These are phyloP conservation scores for Nakaseomyces delphensis DNA, from an alignment of 1,139 yeast species.

Conservation along the genomic window DNA sequence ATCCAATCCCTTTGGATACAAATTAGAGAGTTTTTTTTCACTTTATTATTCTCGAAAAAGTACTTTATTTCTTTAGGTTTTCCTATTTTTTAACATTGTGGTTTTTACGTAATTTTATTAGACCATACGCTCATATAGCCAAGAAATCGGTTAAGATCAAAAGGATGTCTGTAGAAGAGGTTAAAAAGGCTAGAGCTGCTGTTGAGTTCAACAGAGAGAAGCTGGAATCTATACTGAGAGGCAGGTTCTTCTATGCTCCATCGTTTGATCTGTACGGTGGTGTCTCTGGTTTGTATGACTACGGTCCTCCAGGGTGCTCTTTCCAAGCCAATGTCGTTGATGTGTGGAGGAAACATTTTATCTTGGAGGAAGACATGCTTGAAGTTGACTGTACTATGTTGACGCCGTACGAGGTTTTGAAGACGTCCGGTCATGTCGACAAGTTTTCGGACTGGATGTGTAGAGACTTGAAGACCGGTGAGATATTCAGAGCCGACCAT, in stretches of 20 bases:
- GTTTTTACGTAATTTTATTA: slow-evolving; percentile 18
- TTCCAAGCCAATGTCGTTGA: slow-evolving; percentile 93
- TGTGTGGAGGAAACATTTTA: slow-evolving; percentile 95
- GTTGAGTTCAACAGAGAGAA: slow-evolving; percentile 68
- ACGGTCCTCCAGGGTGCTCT: slow-evolving; percentile 99
- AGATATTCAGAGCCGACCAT: slow-evolving; percentile 97
- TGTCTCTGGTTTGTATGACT: slow-evolving; percentile 94
- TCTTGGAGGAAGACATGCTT: slow-evolving; percentile 95
- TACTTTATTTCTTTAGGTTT: background rate
- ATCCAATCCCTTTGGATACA: no score
- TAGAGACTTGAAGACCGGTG: slow-evolving; percentile 90
- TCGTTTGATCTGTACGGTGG: slow-evolving; percentile 97
- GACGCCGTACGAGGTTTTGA: slow-evolving; percentile 94
- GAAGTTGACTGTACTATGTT: slow-evolving; percentile 97
- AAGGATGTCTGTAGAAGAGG: slow-evolving; percentile 29
- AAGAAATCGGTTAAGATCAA: slow-evolving; percentile 26
- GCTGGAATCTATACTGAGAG: slow-evolving; percentile 82
- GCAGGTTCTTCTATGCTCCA: slow-evolving; percentile 96
- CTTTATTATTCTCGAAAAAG: background rate
- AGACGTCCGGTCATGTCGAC: slow-evolving; percentile 98
- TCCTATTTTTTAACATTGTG: slow-evolving; percentile 26
- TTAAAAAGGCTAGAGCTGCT: slow-evolving; percentile 35
- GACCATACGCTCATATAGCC: slow-evolving; percentile 24
- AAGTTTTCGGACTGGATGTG: slow-evolving; percentile 99
- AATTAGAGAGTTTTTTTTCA: background rate